Base-by-base conservation (phyloP, 805 yeast species). In the Suhomyces sp. region DNA sequence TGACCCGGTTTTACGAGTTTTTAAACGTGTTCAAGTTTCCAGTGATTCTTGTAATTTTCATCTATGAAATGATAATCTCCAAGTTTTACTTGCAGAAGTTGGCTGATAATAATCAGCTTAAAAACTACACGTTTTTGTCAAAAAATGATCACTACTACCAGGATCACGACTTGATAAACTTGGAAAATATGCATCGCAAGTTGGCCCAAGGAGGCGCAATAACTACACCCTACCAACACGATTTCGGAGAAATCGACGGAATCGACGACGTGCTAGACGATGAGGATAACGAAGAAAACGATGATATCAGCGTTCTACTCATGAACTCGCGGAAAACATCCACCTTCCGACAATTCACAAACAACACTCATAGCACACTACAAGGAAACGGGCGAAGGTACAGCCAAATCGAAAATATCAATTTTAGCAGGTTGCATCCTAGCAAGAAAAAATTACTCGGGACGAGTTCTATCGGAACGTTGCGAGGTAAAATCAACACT, bases 11-110 rank as follows among this genome's bases (percentile, higher is more conserved):
- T 25, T 58, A 60, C 39, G 53, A 47, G 44, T 47, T 64, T 7
- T 60, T 67, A 48, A 64, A 63, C 50, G n/a, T 68, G 2, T 66
- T 68, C 58, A 72, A 69, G 49, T 55, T 73, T 20, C 78, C 78
- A 1, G 66, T 71, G 4, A 61, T 72, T 19, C 39, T 71, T 22
- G 47, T 65, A 4, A 69, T 73, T 6, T 72, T 63, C 52, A 41
- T 62, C 22, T 73, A 73, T 59, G 78, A 73, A 53, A 35, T 56
- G 21, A 49, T 65, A 1, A 48, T 66, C 10, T 58, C 66, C 27
- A 62, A 61, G 37, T 48, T 63, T 21, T 63, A 60, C 46, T 49
- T 57, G 43, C 60, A 60, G 39, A 56, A 51, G 48, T 53, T 47
- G 45, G 51, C 33, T 6, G 46, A 43, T 10, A 45, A 53, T 20